Evolutionary conservation across 148 eudicot genomes (phyloP).

Genomic region (Tetragonia tetragonoides): DNA sequence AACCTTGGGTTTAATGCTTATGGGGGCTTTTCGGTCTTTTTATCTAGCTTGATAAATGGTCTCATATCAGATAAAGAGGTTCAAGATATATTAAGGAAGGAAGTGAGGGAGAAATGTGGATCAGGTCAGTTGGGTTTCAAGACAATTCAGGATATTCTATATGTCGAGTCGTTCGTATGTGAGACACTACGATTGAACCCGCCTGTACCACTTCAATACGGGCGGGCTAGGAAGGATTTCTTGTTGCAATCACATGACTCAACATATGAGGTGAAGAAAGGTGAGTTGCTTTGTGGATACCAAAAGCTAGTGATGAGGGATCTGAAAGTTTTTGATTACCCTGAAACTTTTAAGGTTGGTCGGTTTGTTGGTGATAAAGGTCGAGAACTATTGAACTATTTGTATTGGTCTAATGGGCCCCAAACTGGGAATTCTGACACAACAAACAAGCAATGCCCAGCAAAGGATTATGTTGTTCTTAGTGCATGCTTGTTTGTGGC

Average conservation of each 20-base stretch:
- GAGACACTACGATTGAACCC: conserved; percentile 72
- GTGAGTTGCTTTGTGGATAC: conserved; percentile 81
- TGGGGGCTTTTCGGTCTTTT: conserved; percentile 64
- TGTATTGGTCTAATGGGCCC: conserved; percentile 95
- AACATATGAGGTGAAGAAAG: conserved; percentile 64
- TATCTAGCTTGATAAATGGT: conserved; percentile 33
- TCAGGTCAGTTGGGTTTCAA: conserved; percentile 31
- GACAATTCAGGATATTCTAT: conserved; percentile 47
- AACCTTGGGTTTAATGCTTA: conserved; percentile 78
- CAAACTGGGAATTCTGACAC: conserved; percentile 49
- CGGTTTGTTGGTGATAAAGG: conserved; percentile 58
- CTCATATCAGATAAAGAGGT: conserved; percentile 44
- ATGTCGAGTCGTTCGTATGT: conserved; percentile 68
- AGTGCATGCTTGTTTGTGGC: conserved; percentile 66
- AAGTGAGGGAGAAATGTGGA: conserved; percentile 44
- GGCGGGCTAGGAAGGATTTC: conserved; percentile 77
- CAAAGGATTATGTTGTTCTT: conserved; percentile 52
- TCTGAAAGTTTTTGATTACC: conserved; percentile 59
- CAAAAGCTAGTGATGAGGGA: conserved; percentile 77
- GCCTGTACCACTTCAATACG: conserved; percentile 74
- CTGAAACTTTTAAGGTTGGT: conserved; percentile 53
- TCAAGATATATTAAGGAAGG: conserved; percentile 49
- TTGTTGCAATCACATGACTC: conserved; percentile 52
- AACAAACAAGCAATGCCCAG: conserved; percentile 83
- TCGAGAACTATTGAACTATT: conserved; percentile 44